Base-by-base conservation (phyloP, 164 flowering plant genomes). In the Berberis thunbergii region DNA sequence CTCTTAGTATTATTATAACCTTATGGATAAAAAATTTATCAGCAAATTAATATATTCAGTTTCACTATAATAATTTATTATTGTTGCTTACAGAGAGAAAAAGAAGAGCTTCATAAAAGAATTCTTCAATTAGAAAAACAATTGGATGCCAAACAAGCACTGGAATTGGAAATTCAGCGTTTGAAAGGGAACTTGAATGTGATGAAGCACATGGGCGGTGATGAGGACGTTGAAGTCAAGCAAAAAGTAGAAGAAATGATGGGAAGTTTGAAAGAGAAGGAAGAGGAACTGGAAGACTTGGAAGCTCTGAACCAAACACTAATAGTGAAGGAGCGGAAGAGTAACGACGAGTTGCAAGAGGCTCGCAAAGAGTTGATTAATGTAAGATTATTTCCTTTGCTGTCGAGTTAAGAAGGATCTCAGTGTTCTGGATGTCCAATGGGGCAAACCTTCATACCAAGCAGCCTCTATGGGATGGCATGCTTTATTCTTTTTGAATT, bases 111-210 rank as follows among this genome's bases (percentile, higher is more conserved):
- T 42, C 81, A 75, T 49, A 59, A 66, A 43, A 77, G 64, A 74
- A 80, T 85, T 12, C 54, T 83, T 48, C 76, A 79, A 12, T 75
- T 88, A 62, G 81, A 88, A 73, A 74, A 75, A 71, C 65, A 79
- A 59, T 79, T 90, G 63, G 89, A 93, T 76, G 80, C 76, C 3
- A 85, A 84, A 67, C 98, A 90, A 74, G 84, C 83, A 8, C 45
- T 93, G 60, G 87, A 88, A 65, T 71, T 93, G 68, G 86, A 90
- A 70, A 84, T 90, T 62, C 77, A 41, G 76, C 80, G 76, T 4
- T 41, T 84, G 76, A 87, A 65, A 70, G 97, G 98, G 1, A 76
- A 78, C 55, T 54, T 83, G 54, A 74, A 80, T 48, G 83, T 87
- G 4, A 80, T 83, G 81, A 73, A 74, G 50, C 91, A 81, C 72